Base-by-base conservation (phyloP, 2,329 filamentous ascomycete genomes). In the Aspergillus clavatus region DNA sequence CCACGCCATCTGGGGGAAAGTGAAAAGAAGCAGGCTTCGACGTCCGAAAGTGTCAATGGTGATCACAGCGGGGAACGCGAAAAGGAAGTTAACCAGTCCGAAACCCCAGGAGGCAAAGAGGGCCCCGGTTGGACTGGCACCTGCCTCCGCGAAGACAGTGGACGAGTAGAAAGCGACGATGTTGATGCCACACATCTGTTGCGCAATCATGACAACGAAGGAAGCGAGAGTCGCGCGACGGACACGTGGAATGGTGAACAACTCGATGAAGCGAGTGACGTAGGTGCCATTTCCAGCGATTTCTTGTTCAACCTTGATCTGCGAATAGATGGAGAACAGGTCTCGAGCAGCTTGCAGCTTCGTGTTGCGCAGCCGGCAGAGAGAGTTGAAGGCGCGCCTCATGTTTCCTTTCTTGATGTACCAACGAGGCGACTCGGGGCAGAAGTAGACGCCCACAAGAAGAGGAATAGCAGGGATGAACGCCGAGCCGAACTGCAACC, bases 91-190 rank as follows among this genome's bases (percentile, higher is more conserved):
- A 48, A 84, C 72, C 18, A 82, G 61, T 40, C 82, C 82, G 55
- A 84, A 85, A 6, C 82, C 82, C 61, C 80, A 80, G 0, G 82
- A 84, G 4, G 79, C 79, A 27, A 81, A 71, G 12, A 84, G 69
- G 2, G 85, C 81, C 26, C 77, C 68, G 38, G 76, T 77, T 1
- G 73, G 64, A 33, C 48, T 65, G 27, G 80, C 79, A 4, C 82
- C 82, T 2, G 83, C 77, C 1, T 83, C 63, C 5, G 44, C 43
- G 41, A 76, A 75, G 37, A 76, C 64, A 2, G 81, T 83, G 0
- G 81, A 82, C 0, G 80, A 84, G 66, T 89, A 89, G 64, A 89
- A 89, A 1, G 84, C 82, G 44, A 89, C 84, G 45, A 88, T 85
- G 60, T 87, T 87, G 64, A 86, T 75, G 68, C 78, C 79, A 55